A percentile compares a stretch with the other conserved stretches of the same genome.
These are phyloP conservation scores for Cinnamomum micranthum DNA, from an alignment of 164 flowering plant genomes.

Conservation along the genomic window DNA sequence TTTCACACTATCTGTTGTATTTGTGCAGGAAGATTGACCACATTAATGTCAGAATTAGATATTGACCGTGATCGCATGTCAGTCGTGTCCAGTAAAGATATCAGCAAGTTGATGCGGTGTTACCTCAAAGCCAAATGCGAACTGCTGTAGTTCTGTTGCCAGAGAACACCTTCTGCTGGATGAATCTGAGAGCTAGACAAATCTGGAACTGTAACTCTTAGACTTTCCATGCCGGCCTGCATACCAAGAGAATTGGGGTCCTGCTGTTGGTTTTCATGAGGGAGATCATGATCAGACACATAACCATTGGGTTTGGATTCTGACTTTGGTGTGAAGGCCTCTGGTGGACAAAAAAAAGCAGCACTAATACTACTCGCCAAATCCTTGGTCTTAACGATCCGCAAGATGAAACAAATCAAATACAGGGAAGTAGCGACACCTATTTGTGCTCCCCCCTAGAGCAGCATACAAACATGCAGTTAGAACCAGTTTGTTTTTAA, in stretches of 20 bases:
- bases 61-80: too few species aligned
- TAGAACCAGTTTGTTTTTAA: neutral
- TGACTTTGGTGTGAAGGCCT: constrained; percentile 34
- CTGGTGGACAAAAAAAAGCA: constrained; percentile 63
- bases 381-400: constrained; percentile 89
- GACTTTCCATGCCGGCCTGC: constrained; percentile 18
- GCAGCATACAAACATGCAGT: constrained; percentile 24
- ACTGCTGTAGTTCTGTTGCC: constrained; percentile 20
- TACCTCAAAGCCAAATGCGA: constrained; percentile 51
- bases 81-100: neutral
- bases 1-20: too few species aligned
- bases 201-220: constrained; percentile 23
- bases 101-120: neutral
- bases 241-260: constrained; percentile 17
- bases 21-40: too few species aligned
- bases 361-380: constrained; percentile 80
- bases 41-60: too few species aligned
- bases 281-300: constrained; percentile 19
- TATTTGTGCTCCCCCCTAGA: constrained; percentile 69
- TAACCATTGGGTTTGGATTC: constrained; percentile 58
- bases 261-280: constrained; percentile 22
- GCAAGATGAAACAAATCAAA: constrained; percentile 92
- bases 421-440: constrained; percentile 69
- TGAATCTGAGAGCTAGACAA: constrained; percentile 30
- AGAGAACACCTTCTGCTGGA: constrained; percentile 20